phyloP scores from a whole-genome alignment of 352 stramenopile species.

The Phytophthora hibernalis region DNA sequence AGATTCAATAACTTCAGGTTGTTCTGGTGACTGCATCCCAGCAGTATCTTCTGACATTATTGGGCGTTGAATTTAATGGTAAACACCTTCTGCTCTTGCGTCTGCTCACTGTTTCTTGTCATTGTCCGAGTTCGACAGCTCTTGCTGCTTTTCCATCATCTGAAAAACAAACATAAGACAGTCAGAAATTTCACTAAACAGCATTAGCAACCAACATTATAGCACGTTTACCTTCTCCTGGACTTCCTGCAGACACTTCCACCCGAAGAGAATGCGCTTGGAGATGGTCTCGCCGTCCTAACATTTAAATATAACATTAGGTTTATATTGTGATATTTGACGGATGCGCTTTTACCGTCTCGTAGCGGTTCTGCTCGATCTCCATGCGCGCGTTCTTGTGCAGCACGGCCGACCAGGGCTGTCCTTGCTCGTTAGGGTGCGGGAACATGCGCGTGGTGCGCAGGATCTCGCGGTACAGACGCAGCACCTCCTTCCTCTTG shows the following conservation, averaged over 20 bases:
- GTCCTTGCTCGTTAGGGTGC: conserved; percentile 76
- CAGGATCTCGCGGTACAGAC: conserved; percentile 85
- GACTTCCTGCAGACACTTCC: conserved; percentile 81
- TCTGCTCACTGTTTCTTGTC: conserved; percentile 33
- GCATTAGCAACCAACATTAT: not conserved
- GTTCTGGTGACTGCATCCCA: not conserved
- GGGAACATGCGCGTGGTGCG: conserved; percentile 76
- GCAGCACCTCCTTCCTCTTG: conserved; percentile 80
- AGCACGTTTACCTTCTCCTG: conserved; percentile 60
- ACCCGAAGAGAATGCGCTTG: conserved; percentile 81
- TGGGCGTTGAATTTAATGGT: not conserved
- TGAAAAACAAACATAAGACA: conserved; percentile 20
- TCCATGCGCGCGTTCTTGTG: conserved; percentile 80
- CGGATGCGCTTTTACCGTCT: conserved; percentile 46
- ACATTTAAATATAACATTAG: conserved; percentile 25
- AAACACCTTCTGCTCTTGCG: not conserved
- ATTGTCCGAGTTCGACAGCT: conserved; percentile 30
- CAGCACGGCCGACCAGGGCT: conserved; percentile 72
- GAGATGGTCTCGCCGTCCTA: conserved; percentile 81
- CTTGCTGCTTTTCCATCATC: conserved; percentile 62
- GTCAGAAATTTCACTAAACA: not conserved
- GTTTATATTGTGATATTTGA: conserved; percentile 17
- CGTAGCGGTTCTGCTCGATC: conserved; percentile 81
- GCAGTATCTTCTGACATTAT: conserved; percentile 1
- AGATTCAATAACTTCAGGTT: not conserved